These are phyloP conservation scores for Starmerella vaccinii DNA, from an alignment of 805 yeast species.

Conservation along the genomic window DNA sequence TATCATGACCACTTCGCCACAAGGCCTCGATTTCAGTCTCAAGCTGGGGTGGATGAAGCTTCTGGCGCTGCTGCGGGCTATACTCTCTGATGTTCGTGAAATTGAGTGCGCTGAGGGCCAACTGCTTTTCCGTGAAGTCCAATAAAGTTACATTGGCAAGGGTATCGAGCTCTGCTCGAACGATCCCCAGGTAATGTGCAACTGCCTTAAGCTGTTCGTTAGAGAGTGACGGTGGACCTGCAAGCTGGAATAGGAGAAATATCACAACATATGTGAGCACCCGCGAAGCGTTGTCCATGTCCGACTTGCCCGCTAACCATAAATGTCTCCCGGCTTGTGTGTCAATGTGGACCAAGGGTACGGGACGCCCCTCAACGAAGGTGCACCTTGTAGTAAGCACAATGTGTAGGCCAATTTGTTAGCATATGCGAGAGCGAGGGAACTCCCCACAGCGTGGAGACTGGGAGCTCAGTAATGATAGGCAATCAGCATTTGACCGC, in stretches of 20 bases:
- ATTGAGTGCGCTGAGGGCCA: conserved; percentile 3
- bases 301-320: too few species aligned
- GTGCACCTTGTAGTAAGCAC: too few species aligned
- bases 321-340: too few species aligned
- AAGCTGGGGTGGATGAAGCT: background rate
- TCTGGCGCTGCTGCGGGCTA: background rate
- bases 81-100: background rate
- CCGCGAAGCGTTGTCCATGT: conserved; percentile 5
- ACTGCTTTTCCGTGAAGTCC: background rate
- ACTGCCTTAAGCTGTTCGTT: conserved; percentile 3
- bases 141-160: background rate
- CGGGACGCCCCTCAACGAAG: background rate
- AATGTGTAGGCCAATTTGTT: too few species aligned
- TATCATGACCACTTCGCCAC: background rate
- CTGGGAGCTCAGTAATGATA: too few species aligned
- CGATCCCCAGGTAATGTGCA: background rate
- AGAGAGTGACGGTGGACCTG: conserved; percentile 3
- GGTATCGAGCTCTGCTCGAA: conserved; percentile 1
- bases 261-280: background rate
- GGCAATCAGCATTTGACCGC: too few species aligned
- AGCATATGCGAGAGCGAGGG: too few species aligned
- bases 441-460: too few species aligned
- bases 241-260: conserved; percentile 3
- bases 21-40: background rate
- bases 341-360: too few species aligned